Evolutionary conservation across 1,139 yeast genomes (phyloP).

Genomic region (Arxiozyma slooffiae): DNA sequence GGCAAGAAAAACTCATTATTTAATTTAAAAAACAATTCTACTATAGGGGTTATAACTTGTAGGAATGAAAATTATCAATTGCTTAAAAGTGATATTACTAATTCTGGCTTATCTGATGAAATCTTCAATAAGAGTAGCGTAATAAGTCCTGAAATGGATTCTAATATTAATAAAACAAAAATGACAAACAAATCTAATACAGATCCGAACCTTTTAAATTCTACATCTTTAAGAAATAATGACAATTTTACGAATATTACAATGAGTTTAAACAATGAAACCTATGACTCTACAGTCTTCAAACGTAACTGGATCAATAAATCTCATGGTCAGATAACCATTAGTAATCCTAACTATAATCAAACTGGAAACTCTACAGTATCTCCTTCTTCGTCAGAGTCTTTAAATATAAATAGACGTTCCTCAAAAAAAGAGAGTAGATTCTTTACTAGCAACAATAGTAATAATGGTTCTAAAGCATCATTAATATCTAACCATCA

Average conservation of each 20-base stretch:
- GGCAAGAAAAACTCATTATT: not conserved
- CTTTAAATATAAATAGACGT: not conserved
- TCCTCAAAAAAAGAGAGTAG: constrained; percentile 27
- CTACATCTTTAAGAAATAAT: not conserved
- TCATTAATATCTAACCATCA: not conserved
- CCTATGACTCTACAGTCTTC: constrained; percentile 33
- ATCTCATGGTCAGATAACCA: constrained; percentile 34
- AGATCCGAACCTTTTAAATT: not conserved
- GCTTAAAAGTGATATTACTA: not conserved
- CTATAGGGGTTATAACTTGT: not conserved
- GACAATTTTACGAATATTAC: not conserved
- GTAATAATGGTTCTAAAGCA: constrained; percentile 15
- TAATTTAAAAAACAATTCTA: not conserved
- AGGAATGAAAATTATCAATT: not conserved
- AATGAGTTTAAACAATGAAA: constrained; percentile 23
- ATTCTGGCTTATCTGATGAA: not conserved
- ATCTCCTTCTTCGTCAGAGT: not conserved
- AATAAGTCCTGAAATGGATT: not conserved
- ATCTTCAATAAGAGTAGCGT: not conserved
- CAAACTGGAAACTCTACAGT: not conserved
- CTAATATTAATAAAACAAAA: not conserved
- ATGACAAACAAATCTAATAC: not conserved
- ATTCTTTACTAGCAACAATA: constrained; percentile 4
- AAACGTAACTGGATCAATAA: constrained; percentile 43
- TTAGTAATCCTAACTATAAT: not conserved